Percentiles rank a stretch among this genome's conserved stretches.
Evolutionary conservation across 106 monocot species (phyloP).

Genomic region (Acorus gramineus): DNA sequence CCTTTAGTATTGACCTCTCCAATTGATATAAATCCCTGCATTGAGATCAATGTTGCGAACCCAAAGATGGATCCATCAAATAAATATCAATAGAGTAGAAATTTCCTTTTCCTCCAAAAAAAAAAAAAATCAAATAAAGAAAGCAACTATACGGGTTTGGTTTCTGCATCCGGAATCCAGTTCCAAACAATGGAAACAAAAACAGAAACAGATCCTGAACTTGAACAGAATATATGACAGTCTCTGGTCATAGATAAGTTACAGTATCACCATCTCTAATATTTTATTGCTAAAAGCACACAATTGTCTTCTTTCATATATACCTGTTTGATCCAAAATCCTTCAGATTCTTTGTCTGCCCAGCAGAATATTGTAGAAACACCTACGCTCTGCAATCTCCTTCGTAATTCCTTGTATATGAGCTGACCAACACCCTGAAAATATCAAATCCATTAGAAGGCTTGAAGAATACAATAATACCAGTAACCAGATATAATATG

Average conservation of each 20-base stretch:
- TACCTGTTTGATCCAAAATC: constrained; percentile 91
- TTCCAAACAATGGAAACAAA: too few species aligned
- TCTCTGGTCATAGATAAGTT: not conserved
- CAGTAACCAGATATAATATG: too few species aligned
- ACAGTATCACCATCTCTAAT: not conserved
- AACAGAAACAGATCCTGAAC: too few species aligned
- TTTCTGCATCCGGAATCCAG: too few species aligned
- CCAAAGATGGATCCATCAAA: not conserved
- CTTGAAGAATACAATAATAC: not conserved
- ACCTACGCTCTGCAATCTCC: constrained; percentile 61
- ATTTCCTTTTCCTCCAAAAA: not conserved
- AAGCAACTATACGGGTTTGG: not conserved
- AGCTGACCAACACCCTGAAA: constrained; percentile 54
- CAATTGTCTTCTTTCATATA: too few species aligned
- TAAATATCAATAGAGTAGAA: not conserved
- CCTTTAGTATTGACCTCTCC: constrained; percentile 69
- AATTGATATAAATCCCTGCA: constrained; percentile 67
- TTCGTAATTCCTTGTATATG: constrained; percentile 57
- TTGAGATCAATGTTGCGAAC: not conserved
- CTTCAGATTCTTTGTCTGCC: constrained; percentile 67
- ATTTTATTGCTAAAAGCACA: too few species aligned
- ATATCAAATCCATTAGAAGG: not conserved
- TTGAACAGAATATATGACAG: too few species aligned
- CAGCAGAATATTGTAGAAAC: constrained; percentile 65
- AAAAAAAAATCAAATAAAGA: not conserved